Percentiles rank a stretch among this genome's conserved stretches.
phyloP scores from a whole-genome alignment of 225 moss, liverwort and hornwort genomes.

The Anthoceros angustus region DNA sequence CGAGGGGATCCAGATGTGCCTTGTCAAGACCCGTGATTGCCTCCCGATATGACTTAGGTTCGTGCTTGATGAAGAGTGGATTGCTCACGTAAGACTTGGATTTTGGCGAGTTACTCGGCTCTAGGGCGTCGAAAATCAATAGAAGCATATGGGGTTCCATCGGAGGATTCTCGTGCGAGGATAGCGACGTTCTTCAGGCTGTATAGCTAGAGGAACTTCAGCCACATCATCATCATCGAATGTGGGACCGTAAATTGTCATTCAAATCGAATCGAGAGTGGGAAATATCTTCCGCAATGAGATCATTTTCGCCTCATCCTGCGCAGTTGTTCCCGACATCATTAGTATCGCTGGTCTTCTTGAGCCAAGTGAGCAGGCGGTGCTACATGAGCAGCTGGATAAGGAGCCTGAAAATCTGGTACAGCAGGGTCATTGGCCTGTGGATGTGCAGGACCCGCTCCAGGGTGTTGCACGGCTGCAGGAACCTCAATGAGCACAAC shows the following conservation, averaged over 20 bases:
- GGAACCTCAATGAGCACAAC: conserved; percentile 1
- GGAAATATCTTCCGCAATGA: neutral
- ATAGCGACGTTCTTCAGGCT: too few species aligned
- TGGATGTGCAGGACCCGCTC: conserved; percentile 1
- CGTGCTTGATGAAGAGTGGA: neutral
- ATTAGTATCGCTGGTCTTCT: neutral
- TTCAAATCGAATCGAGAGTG: neutral
- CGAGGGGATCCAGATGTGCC: neutral
- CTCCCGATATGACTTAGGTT: neutral
- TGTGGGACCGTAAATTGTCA: neutral
- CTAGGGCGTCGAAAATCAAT: neutral
- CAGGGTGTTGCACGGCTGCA: neutral
- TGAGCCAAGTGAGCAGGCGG: neutral
- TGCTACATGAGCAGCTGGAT: neutral
- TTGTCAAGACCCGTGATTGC: neutral
- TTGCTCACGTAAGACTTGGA: neutral
- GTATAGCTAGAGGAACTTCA: too few species aligned
- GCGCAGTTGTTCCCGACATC: neutral
- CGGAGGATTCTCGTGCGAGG: neutral
- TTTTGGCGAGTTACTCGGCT: neutral
- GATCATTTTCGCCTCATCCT: neutral
- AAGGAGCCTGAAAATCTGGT: neutral
- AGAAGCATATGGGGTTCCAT: neutral
- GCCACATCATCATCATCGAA: too few species aligned
- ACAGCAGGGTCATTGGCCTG: neutral